phyloP scores from a whole-genome alignment of 1,284 basidiomycete genomes.

The Stereum hirsutum region DNA sequence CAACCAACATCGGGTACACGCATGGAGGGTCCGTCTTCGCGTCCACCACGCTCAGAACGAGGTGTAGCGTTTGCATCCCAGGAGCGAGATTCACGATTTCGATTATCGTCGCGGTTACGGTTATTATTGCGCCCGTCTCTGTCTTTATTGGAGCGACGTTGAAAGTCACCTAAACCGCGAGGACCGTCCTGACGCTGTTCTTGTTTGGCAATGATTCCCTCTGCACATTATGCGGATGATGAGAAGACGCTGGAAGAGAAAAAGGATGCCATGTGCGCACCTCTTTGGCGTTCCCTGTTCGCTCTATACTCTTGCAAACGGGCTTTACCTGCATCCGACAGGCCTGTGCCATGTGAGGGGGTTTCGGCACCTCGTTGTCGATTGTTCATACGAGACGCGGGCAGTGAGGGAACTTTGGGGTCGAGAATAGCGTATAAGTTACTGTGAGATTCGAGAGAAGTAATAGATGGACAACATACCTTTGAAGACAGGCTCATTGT shows the following conservation, averaged over 20 bases:
- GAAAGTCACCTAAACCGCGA: slow-evolving; percentile 62
- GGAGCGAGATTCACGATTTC: slow-evolving; percentile 20
- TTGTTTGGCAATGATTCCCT: slow-evolving; percentile 51
- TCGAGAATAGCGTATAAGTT: slow-evolving; percentile 1
- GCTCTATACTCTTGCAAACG: slow-evolving; percentile 71
- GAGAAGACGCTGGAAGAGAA: background rate
- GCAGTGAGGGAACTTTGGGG: slow-evolving; percentile 62
- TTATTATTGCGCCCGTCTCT: slow-evolving; percentile 16
- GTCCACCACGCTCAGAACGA: slow-evolving; percentile 44
- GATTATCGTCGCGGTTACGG: slow-evolving; percentile 14
- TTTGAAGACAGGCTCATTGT: slow-evolving; percentile 72
- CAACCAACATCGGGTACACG: slow-evolving; percentile 84
- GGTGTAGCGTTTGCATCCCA: slow-evolving; percentile 74
- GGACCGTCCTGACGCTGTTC: slow-evolving; percentile 46
- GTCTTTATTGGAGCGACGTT: slow-evolving; percentile 59
- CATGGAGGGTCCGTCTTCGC: slow-evolving; percentile 73
- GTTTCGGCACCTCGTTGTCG: slow-evolving; percentile 83
- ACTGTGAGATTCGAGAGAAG: slow-evolving; percentile 6
- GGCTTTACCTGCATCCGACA: slow-evolving; percentile 67
- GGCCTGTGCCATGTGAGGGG: slow-evolving; percentile 86
- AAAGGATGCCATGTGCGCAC: slow-evolving; percentile 21
- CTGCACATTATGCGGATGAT: slow-evolving; percentile 21
- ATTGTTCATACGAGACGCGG: slow-evolving; percentile 45
- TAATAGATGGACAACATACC: slow-evolving; percentile 34
- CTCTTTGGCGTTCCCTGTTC: slow-evolving; percentile 58